Evolutionary conservation across 352 stramenopile genomes (phyloP).

Genomic region (Globisporangium emineosum): DNA sequence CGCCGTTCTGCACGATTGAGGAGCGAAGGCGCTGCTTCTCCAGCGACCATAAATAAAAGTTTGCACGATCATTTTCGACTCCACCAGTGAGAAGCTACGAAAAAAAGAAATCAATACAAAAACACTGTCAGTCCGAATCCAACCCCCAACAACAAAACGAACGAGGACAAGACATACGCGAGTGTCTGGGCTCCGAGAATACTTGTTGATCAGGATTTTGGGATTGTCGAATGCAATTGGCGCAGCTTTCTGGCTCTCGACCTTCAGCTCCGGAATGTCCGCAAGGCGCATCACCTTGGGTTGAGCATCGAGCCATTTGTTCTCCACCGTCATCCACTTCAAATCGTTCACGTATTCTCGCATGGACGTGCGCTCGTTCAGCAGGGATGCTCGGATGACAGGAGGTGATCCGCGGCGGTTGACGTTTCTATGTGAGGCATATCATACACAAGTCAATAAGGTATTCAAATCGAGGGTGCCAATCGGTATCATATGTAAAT

Average conservation of each 20-base stretch:
- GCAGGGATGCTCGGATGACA: slow-evolving; percentile 75
- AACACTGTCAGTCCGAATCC: background rate
- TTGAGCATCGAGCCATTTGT: slow-evolving; percentile 60
- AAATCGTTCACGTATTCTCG: slow-evolving; percentile 85
- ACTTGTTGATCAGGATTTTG: slow-evolving; percentile 59
- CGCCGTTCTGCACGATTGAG: slow-evolving; percentile 65
- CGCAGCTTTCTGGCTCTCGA: slow-evolving; percentile 52
- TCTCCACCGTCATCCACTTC: slow-evolving; percentile 69
- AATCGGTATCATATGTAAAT: background rate
- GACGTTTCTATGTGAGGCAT: slow-evolving; percentile 59
- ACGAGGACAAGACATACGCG: slow-evolving; percentile 37
- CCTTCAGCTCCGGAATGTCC: slow-evolving; percentile 53
- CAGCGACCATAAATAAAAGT: slow-evolving; percentile 86
- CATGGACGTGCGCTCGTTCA: slow-evolving; percentile 84
- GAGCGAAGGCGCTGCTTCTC: slow-evolving; percentile 59
- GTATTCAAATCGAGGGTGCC: background rate
- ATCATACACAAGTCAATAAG: background rate
- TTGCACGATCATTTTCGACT: slow-evolving; percentile 67
- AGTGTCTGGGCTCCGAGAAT: slow-evolving; percentile 55
- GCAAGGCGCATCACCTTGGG: slow-evolving; percentile 36
- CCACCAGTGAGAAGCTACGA: slow-evolving; percentile 67
- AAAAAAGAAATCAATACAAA: slow-evolving; percentile 10
- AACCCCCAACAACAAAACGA: background rate
- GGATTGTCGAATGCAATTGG: slow-evolving; percentile 59
- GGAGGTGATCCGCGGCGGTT: slow-evolving; percentile 81